Percentiles rank a stretch among this genome's conserved stretches.
Conservation (phyloP, 1,284 basidiomycete species). For the Moniliophthora roreri region DNA sequence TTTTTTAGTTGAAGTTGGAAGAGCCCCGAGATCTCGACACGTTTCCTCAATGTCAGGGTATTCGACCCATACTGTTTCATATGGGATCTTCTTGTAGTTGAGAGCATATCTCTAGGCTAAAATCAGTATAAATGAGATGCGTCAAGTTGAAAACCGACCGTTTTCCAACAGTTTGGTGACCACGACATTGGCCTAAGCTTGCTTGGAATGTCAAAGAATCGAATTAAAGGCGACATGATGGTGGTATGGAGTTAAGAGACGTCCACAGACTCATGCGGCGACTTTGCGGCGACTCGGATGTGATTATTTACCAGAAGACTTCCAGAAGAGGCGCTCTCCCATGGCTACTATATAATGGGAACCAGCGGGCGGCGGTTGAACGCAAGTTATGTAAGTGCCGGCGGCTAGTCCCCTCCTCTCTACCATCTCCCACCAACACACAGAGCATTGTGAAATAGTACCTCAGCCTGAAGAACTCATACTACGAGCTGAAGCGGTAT, state of each 20-base stretch:
- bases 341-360: no score
- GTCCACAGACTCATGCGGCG: no score
- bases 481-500: no score
- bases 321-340: no score
- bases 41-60: slow-evolving; percentile 29
- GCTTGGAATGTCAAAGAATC: neutral
- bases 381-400: no score
- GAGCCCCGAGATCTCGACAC: slow-evolving; percentile 27
- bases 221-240: neutral
- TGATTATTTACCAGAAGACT: no score
- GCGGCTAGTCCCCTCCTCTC: no score
- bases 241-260: neutral
- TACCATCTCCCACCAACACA: no score
- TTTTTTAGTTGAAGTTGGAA: slow-evolving; percentile 15
- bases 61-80: slow-evolving; percentile 29
- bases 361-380: no score
- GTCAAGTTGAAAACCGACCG: neutral
- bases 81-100: slow-evolving; percentile 29
- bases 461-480: no score
- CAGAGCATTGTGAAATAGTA: no score
- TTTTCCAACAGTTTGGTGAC: neutral
- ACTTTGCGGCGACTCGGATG: no score
- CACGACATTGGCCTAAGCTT: neutral
- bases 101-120: slow-evolving; percentile 21
- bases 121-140: neutral